A percentile compares a stretch with the other conserved stretches of the same genome.
phyloP scores from a whole-genome alignment of 2,329 filamentous ascomycete species.

The Monosporascus sp. region DNA sequence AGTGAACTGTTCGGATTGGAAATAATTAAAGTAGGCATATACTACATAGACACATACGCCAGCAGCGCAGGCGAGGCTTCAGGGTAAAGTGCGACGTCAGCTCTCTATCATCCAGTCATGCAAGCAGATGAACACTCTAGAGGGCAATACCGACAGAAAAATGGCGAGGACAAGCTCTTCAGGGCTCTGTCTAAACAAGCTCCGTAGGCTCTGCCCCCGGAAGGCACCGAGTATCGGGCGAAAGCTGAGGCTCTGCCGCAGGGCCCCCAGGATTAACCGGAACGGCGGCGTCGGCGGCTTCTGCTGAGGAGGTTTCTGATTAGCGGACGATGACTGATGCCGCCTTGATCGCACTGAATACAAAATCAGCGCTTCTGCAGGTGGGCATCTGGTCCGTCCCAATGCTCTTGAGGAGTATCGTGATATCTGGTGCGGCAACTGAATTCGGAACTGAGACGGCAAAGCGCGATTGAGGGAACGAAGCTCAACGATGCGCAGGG shows the following conservation, averaged over 20 bases:
- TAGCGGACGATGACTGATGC: constrained; percentile 15
- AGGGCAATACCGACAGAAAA: constrained; percentile 28
- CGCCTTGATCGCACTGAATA: constrained; percentile 18
- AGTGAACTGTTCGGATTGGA: constrained; percentile 50
- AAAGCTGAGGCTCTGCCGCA: constrained; percentile 29
- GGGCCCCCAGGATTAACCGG: constrained; percentile 20
- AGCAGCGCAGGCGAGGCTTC: constrained; percentile 30
- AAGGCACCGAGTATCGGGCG: constrained; percentile 31
- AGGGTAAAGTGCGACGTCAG: constrained; percentile 13
- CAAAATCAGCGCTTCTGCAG: constrained; percentile 6
- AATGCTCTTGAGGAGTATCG: constrained; percentile 3
- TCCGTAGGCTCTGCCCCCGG: constrained; percentile 30
- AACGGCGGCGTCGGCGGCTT: constrained; percentile 19
- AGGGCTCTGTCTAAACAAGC: constrained; percentile 36
- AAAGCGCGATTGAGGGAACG: constrained; percentile 9
- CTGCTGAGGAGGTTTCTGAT: constrained; percentile 12
- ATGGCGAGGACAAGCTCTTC: constrained; percentile 38
- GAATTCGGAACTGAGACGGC: constrained; percentile 11
- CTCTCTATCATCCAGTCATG: neutral
- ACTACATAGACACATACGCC: constrained; percentile 32
- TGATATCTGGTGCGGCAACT: constrained; percentile 3
- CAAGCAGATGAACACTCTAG: neutral
- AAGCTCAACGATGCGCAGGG: constrained; percentile 10
- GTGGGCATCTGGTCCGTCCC: constrained; percentile 1
- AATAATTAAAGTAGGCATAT: constrained; percentile 48